Evolutionary conservation across 208 protist species (phyloP).

Genomic region (Porcisia hertigi): DNA sequence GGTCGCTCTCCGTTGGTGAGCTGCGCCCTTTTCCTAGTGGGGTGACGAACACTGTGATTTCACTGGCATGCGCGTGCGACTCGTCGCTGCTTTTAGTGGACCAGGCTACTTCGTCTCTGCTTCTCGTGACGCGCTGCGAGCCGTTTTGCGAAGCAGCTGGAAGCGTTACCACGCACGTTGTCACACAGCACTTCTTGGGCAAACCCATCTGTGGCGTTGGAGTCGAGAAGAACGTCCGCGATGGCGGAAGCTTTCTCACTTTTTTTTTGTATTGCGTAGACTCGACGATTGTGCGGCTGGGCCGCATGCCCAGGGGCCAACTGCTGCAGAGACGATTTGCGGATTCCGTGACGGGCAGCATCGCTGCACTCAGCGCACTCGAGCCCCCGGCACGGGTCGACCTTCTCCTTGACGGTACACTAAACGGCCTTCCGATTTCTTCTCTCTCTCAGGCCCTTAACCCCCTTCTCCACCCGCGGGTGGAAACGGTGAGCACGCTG

Average conservation of each 20-base stretch:
- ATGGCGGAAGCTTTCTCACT: slow-evolving; percentile 27
- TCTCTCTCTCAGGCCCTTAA: slow-evolving; percentile 21
- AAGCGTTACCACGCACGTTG: slow-evolving; percentile 35
- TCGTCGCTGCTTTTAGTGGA: slow-evolving; percentile 49
- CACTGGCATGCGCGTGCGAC: slow-evolving; percentile 20
- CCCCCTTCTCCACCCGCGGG: slow-evolving; percentile 32
- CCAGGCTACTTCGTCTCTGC: slow-evolving; percentile 34
- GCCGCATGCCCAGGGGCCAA: slow-evolving; percentile 38
- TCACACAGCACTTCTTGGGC: slow-evolving; percentile 45
- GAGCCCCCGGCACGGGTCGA: slow-evolving; percentile 29
- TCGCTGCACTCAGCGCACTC: slow-evolving; percentile 27
- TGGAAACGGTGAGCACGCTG: slow-evolving; percentile 7
- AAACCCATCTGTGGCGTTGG: slow-evolving; percentile 39
- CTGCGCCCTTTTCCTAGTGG: slow-evolving; percentile 3
- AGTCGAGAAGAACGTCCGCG: slow-evolving; percentile 23
- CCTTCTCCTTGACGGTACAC: slow-evolving; percentile 35
- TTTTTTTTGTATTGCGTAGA: slow-evolving; percentile 60
- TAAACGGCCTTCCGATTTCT: slow-evolving; percentile 33
- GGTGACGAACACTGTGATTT: slow-evolving; percentile 23
- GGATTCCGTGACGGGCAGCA: slow-evolving; percentile 21
- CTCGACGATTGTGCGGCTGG: slow-evolving; percentile 41
- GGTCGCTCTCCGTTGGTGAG: slow-evolving; percentile 15
- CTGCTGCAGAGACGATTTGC: slow-evolving; percentile 39
- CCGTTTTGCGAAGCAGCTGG: slow-evolving; percentile 33
- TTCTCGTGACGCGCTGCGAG: slow-evolving; percentile 41